Evolutionary conservation across 345 rosid species (phyloP).

Genomic region (Hibiscus tridactylites): DNA sequence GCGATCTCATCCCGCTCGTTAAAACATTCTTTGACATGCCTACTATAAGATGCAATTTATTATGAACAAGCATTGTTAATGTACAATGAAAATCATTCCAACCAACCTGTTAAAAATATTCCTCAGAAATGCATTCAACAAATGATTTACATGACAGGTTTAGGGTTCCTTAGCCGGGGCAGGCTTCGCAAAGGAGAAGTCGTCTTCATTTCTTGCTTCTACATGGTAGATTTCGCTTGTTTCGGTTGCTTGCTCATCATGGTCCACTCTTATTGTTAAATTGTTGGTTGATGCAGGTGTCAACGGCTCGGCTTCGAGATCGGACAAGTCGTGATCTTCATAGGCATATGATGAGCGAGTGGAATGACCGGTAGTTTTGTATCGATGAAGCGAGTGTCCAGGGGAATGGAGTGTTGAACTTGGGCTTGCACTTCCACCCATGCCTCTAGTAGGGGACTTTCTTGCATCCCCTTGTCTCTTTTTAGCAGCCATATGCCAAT

Average conservation of each 20-base stretch:
- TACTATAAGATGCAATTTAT: not conserved
- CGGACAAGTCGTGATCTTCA: conserved; percentile 48
- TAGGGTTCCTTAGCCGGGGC: conserved; percentile 26
- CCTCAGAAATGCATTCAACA: not conserved
- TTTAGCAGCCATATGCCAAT: conserved; percentile 78
- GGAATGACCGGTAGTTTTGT: conserved; percentile 77
- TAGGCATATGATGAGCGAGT: conserved; percentile 26
- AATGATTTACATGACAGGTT: not conserved
- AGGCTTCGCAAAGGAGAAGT: conserved; percentile 66
- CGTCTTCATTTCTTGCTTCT: conserved; percentile 31
- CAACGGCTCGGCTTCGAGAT: conserved; percentile 51
- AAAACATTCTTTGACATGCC: no score
- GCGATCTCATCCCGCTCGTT: not conserved
- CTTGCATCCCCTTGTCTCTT: conserved; percentile 44
- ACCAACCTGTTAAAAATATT: not conserved
- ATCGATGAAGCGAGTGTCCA: conserved; percentile 43
- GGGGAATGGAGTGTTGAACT: conserved; percentile 25
- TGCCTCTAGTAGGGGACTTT: conserved; percentile 35
- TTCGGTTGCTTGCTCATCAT: conserved; percentile 23
- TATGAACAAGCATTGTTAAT: not conserved
- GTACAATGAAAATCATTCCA: not conserved
- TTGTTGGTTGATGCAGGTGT: conserved; percentile 34
- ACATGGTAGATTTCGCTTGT: conserved; percentile 22
- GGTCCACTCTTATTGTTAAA: conserved; percentile 32
- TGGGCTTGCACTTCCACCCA: conserved; percentile 47